Base-by-base conservation (phyloP, 2,329 filamentous ascomycete genomes). In the Arthrobotrys musiformis region DNA sequence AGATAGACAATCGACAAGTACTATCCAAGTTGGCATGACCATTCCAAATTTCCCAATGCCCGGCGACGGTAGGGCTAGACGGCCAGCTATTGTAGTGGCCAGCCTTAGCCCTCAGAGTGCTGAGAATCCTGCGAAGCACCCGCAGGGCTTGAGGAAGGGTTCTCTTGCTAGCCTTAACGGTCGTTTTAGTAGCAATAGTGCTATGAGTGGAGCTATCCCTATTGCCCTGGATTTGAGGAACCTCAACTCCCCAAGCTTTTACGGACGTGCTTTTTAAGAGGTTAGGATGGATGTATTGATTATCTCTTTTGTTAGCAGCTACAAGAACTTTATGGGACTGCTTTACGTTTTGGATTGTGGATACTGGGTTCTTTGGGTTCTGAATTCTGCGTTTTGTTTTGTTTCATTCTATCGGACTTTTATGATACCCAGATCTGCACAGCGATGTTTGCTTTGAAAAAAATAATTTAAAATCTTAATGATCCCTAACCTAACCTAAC, bases 31-130 rank as follows among this genome's bases (percentile, higher is more conserved):
- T 19, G 66, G 73, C 19, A 77, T 77, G 73, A 66, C 42, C 8
- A 77, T 77, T 30, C 73, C 73, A 42, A 70, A 67, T 26, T 77
- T 77, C 44, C 73, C 73, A 11, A 70, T 77, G 73, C 73, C 73
- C 2, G 58, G 44, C 17, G 42, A n/a, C 33, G 70, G 60, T 33
- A 46, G 37, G 19, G 58, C 33, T 6, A 64, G 48, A 33, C 58
- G 48, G 11, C 46, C 58, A n/a, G 46, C 50, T 15, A 28, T 64
- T 42, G 30, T 66, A 7, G 42, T 17, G 2, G 52, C 70, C 1
- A 61, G 50, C 33, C 35, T 52, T 22, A 67, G 66, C 15, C 28
- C 66, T 4, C 60, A 77, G 44, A 24, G 54, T 28, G 50, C 19
- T 8, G 72, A 66, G 17, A 58, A 63, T 30, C 5, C 28, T 9